Evolutionary conservation across 1,284 basidiomycete genomes (phyloP), one percentile per base, ranked within the genome.

Genomic region (Sanghuangporus sanghuang): DNA sequence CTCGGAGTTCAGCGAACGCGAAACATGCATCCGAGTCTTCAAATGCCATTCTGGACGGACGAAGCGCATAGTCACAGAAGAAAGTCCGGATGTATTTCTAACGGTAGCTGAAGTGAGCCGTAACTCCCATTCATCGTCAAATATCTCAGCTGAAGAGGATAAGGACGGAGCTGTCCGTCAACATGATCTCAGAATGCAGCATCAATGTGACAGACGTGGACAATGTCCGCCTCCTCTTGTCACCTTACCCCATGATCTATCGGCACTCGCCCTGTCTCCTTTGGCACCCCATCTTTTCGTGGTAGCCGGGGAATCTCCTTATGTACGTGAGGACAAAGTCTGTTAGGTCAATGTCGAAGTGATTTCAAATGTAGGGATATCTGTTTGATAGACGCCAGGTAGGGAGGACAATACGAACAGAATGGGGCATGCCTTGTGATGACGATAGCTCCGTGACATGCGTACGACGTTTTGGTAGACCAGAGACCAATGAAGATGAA

Each of bases 321-420:
- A 83, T 71, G 90, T 90, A 67, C 66, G 85, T 77, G 18, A 57
- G 61, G 5, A 14, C 49, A 39, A 38, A 18, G 27, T 46, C 40
- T 49, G 42, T 40, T 23, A 57, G 36, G 16, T 12, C 6, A 42
- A 39, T 9, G 59, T 64, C 36, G 44, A 46, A 12, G 48, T 52
- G 39, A 39, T 52, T 38, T 46, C 27, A n/a, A 27, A 36, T 60
- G 6, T 69, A 94, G 86, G 95, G 91, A 0, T 95, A 90, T 74
- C 81, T 98, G 1, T 96, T 93, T 70, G 95, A 98, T 73, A 82
- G 95, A 59, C 83, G 95, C 61, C 90, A 94, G 73, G 76, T 84
- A 16, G 85, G 87, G 7, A 82, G 87, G 6, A 80, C 84, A 59
- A 74, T 91, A 35, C 75, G 79, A 63, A 81, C 81, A 61, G 86